Base-by-base conservation (phyloP, 352 stramenopile genomes). In the Phytophthora pinifolia region DNA sequence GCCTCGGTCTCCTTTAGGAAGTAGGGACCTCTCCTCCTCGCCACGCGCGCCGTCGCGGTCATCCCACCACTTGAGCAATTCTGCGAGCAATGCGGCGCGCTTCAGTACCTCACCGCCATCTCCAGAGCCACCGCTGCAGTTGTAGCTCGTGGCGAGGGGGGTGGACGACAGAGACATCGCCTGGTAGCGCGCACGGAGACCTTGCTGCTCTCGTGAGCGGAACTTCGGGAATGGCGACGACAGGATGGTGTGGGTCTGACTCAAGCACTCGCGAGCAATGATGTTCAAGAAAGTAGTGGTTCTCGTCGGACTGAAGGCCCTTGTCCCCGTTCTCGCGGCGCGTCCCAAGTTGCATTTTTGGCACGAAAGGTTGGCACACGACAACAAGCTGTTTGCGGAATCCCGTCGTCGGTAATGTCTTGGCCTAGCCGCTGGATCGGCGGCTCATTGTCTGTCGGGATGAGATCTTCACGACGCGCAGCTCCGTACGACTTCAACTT, bases 91-190 rank as follows among this genome's bases (percentile, higher is more conserved):
- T 25, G 54, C 32, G 13, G 36, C 44, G 14, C 35, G 45, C 27
- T 63, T 58, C 9, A 61, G 15, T 15, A 33, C 32, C 41, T 62
- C 22, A 31, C 42, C 17, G 4, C 20, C 31, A 39, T 43, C 15
- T 33, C 27, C 46, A 44, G 32, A 44, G 6, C 34, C 45, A 34
- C 56, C 42, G 18, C 36, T 59, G 35, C 10, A 65, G 25, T 33
- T 64, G 47, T 10, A 52, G 20, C 42, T 59, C 29, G 51, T 38
- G 38, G 47, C 15, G 20, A 59, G 52, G 35, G 22, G 38, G 18
- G 48, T 37, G 31, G 46, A 65, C 37, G 62, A 64, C 36, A 54
- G 62, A 12, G 67, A 62, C 67, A 73, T 71, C 55, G 27, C 43
- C 45, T 25, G 20, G 25, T 10, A 36, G 31, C 12, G 22, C 22